These are phyloP conservation scores for Cryphonectria nitschkei DNA, from an alignment of 2,329 filamentous ascomycete species.

Conservation along the genomic window DNA sequence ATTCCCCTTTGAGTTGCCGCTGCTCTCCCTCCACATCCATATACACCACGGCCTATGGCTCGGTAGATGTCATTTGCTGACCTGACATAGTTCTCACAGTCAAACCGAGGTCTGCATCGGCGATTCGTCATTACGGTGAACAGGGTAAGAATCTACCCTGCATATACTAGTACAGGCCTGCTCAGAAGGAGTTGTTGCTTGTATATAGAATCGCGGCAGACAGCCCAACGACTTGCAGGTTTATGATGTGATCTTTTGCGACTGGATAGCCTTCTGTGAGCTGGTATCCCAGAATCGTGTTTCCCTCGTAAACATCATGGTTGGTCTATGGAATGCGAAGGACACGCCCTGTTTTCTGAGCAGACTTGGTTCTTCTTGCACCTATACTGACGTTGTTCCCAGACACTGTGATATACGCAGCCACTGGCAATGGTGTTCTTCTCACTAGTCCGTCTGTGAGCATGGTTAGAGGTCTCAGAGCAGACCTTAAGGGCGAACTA, in stretches of 20 bases:
- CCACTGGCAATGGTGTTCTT: slow-evolving; percentile 63
- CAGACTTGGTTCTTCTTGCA: neutral
- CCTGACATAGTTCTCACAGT: slow-evolving; percentile 60
- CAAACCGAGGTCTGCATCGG: slow-evolving; percentile 62
- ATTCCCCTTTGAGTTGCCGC: neutral
- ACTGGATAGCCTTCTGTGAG: neutral
- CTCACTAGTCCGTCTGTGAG: slow-evolving; percentile 53
- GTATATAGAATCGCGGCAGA: neutral
- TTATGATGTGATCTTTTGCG: neutral
- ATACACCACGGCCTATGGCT: neutral
- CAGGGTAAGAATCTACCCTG: slow-evolving; percentile 53
- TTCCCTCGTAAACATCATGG: neutral
- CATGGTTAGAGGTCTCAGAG: slow-evolving; percentile 23
- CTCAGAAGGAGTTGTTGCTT: neutral
- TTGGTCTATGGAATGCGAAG: neutral
- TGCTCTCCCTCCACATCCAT: neutral
- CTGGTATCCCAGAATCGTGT: neutral
- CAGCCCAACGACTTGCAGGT: neutral
- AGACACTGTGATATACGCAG: slow-evolving; percentile 72
- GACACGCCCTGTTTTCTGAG: neutral
- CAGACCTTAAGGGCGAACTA: slow-evolving; percentile 24
- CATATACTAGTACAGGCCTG: no score
- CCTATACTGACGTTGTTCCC: neutral
- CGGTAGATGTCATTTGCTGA: slow-evolving; percentile 31
- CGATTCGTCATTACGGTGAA: slow-evolving; percentile 71